Percentiles rank a stretch among this genome's conserved stretches.
phyloP scores from a whole-genome alignment of 2,329 filamentous ascomycete genomes.

The Passalora sequoiae region DNA sequence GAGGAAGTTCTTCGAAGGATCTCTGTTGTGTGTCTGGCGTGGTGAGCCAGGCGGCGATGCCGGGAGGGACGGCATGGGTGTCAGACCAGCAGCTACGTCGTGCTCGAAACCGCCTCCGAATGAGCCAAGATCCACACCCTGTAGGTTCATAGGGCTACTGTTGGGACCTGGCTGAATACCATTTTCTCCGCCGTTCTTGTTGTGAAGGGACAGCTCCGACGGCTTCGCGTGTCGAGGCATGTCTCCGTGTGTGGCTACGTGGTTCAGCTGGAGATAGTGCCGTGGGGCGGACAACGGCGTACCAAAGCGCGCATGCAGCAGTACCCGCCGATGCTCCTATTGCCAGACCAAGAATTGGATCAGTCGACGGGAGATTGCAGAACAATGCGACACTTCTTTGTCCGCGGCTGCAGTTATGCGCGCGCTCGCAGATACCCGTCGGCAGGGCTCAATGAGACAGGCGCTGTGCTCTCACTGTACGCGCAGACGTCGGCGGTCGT shows the following conservation, averaged over 20 bases:
- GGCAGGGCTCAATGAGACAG: neutral
- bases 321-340: conserved; percentile 12
- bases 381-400: conserved; percentile 1
- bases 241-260: conserved; percentile 23
- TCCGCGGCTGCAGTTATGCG: conserved; percentile 2
- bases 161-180: conserved; percentile 19
- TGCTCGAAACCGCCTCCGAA: conserved; percentile 32
- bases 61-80: conserved; percentile 22
- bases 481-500: neutral
- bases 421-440: neutral
- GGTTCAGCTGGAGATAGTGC: too few relatives aligned
- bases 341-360: conserved; percentile 16
- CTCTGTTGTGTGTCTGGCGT: conserved; percentile 21
- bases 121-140: conserved; percentile 35
- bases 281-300: conserved; percentile 15
- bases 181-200: conserved; percentile 17
- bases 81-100: conserved; percentile 23
- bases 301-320: conserved; percentile 21
- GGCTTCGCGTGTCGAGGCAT: conserved; percentile 32
- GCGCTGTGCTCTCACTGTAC: conserved; percentile 1
- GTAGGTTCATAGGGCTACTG: conserved; percentile 33
- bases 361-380: conserved; percentile 22
- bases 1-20: conserved; percentile 27
- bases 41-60: conserved; percentile 30
- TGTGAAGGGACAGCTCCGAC: conserved; percentile 28